Conservation (phyloP, 2,329 filamentous ascomycete genomes). For the Epicoccum sorghinum region DNA sequence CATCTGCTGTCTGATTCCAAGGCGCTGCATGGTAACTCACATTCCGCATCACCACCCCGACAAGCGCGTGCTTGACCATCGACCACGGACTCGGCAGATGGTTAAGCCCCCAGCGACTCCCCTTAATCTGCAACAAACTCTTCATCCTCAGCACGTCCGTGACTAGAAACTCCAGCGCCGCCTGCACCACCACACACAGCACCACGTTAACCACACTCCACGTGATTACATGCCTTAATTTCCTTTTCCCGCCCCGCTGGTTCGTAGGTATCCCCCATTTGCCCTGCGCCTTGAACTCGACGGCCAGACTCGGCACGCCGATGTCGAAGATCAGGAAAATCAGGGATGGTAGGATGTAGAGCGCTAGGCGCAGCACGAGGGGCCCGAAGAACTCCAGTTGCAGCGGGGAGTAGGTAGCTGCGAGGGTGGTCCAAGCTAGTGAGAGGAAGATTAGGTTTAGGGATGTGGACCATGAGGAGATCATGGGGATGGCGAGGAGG, state of each 20-base stretch:
- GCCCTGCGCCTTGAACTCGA: constrained; percentile 72
- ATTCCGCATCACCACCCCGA: constrained; percentile 63
- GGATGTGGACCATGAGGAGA: constrained; percentile 78
- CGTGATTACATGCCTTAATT: constrained; percentile 57
- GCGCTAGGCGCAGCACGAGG: constrained; percentile 68
- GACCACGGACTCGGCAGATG: constrained; percentile 69
- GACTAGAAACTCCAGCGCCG: constrained; percentile 59
- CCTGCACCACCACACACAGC: constrained; percentile 61
- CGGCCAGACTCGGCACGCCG: constrained; percentile 70
- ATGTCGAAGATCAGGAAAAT: constrained; percentile 76
- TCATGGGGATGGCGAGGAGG: constrained; percentile 73
- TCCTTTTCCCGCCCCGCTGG: constrained; percentile 48
- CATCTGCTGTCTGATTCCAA: not conserved
- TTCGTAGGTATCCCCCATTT: constrained; percentile 54
- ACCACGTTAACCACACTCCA: constrained; percentile 63
- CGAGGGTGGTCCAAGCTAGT: constrained; percentile 84
- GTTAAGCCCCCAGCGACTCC: constrained; percentile 64
- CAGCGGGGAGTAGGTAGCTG: constrained; percentile 76
- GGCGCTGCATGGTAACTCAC: constrained; percentile 43
- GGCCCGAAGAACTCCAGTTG: constrained; percentile 77
- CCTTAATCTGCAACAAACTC: constrained; percentile 64
- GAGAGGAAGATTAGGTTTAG: constrained; percentile 89
- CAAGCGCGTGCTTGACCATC: constrained; percentile 61
- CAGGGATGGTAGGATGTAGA: constrained; percentile 76
- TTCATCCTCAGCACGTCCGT: constrained; percentile 60